phyloP scores from a whole-genome alignment of 768 basidiomycete species.

The Naganishia onofrii region DNA sequence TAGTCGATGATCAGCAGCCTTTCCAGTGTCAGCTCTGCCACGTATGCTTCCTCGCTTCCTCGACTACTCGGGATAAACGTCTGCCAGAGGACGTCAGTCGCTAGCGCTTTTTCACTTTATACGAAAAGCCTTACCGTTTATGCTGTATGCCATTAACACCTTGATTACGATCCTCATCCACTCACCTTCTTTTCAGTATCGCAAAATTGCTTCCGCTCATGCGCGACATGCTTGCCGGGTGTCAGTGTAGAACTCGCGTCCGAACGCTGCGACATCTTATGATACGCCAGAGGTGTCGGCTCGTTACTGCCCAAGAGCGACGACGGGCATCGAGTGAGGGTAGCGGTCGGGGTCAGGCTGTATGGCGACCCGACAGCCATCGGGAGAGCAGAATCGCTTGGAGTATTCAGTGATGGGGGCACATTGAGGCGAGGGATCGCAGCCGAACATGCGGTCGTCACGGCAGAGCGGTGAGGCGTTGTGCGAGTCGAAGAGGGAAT shows the following conservation, averaged over 20 bases:
- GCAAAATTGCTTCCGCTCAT: background rate
- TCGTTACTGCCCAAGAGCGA: background rate
- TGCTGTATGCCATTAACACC: no score
- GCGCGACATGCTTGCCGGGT: background rate
- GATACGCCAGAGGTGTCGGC: background rate
- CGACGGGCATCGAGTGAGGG: background rate
- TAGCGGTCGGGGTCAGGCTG: slow-evolving; percentile 12
- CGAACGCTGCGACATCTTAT: background rate
- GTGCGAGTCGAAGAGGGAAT: background rate
- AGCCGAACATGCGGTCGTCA: background rate
- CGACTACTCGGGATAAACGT: background rate
- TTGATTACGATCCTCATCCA: no score
- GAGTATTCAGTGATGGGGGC: background rate
- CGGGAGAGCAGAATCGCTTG: background rate
- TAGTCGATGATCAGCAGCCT: no score
- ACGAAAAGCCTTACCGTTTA: background rate
- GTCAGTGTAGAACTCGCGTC: slow-evolving; percentile 9
- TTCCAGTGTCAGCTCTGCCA: no score
- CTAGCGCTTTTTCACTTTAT: background rate
- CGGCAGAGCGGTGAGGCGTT: background rate
- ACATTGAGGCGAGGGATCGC: background rate
- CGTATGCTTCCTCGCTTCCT: no score
- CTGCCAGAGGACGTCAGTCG: background rate
- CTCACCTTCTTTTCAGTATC: no score
- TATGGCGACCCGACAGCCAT: background rate